These are phyloP conservation scores for Gamsiella multidivaricata DNA, from an alignment of 192 early-diverging fungal species.

Conservation along the genomic window DNA sequence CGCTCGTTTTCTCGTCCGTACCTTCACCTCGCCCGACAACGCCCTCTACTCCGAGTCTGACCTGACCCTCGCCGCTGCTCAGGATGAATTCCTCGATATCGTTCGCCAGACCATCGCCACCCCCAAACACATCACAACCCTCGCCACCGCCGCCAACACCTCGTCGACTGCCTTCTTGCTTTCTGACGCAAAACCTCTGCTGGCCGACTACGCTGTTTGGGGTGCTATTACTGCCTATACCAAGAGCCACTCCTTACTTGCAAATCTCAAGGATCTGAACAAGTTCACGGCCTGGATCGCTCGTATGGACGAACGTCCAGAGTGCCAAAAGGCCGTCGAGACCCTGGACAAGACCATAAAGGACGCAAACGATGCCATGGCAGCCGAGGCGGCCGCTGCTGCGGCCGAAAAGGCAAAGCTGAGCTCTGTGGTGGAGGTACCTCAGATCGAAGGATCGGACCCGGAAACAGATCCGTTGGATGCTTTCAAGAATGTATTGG, in stretches of 20 bases:
- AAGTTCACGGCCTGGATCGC: slow-evolving; percentile 40
- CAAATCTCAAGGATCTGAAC: slow-evolving; percentile 41
- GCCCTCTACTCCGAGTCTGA: slow-evolving; percentile 41
- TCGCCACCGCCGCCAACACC: slow-evolving; percentile 44
- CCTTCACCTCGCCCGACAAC: neutral
- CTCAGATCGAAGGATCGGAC: slow-evolving; percentile 56
- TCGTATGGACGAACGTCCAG: slow-evolving; percentile 37
- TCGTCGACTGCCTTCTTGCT: slow-evolving; percentile 34
- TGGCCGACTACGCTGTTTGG: slow-evolving; percentile 56
- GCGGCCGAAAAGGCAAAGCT: slow-evolving; percentile 43
- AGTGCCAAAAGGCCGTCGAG: slow-evolving; percentile 36
- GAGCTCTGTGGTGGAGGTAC: slow-evolving; percentile 33
- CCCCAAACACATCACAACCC: slow-evolving; percentile 50
- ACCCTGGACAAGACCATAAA: slow-evolving; percentile 34
- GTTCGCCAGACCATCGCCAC: slow-evolving; percentile 48
- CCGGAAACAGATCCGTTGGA: slow-evolving; percentile 66
- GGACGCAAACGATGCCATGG: slow-evolving; percentile 24
- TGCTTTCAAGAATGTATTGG: slow-evolving; percentile 72
- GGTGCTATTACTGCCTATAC: slow-evolving; percentile 51
- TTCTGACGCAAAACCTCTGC: slow-evolving; percentile 35
- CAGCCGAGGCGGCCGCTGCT: slow-evolving; percentile 26
- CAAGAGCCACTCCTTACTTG: slow-evolving; percentile 41
- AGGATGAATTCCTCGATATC: slow-evolving; percentile 45
- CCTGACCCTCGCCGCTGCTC: slow-evolving; percentile 6
- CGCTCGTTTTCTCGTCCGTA: slow-evolving; percentile 48